These are phyloP conservation scores for Tagetes erecta DNA, from an alignment of 129 eudicot species.

Conservation along the genomic window DNA sequence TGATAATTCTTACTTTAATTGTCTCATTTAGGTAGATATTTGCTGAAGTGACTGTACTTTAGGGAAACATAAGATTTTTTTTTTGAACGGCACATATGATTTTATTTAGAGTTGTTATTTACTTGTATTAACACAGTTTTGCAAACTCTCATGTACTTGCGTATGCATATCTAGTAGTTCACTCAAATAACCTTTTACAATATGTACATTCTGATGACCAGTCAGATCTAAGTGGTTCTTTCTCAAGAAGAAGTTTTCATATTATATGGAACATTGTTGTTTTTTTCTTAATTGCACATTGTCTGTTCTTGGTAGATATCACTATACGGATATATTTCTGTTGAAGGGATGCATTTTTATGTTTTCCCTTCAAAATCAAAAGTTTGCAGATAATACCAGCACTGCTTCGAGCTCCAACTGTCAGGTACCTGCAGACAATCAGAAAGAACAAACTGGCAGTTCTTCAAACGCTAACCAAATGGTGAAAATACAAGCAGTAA, in stretches of 20 bases:
- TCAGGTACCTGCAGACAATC: slow-evolving; percentile 17
- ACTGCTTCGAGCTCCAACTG: slow-evolving; percentile 25
- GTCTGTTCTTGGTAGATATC: slow-evolving; percentile 13
- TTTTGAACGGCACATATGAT: too few relatives aligned
- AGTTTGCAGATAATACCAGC: slow-evolving; percentile 30
- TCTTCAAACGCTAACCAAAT: slow-evolving; percentile 27
- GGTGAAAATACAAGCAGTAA: slow-evolving; percentile 15
- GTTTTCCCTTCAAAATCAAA: slow-evolving; percentile 27
- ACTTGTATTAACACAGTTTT: background rate
- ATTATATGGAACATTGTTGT: slow-evolving; percentile 5
- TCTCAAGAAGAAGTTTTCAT: slow-evolving; percentile 15
- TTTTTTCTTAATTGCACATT: background rate
- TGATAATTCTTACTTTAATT: background rate
- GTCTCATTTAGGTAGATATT: background rate
- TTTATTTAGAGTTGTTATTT: background rate
- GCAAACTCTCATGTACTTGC: background rate
- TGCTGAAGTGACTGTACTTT: background rate
- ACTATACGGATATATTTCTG: slow-evolving; percentile 20
- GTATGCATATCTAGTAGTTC: slow-evolving; percentile 15
- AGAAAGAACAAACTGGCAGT: slow-evolving; percentile 23
- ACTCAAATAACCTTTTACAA: slow-evolving; percentile 3
- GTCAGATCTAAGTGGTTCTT: background rate
- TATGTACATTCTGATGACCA: background rate
- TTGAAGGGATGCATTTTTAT: slow-evolving; percentile 25
- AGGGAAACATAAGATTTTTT: background rate